These are phyloP conservation scores for Aspergillus thermomutatus DNA, from an alignment of 2,329 filamentous ascomycete species.

Conservation along the genomic window DNA sequence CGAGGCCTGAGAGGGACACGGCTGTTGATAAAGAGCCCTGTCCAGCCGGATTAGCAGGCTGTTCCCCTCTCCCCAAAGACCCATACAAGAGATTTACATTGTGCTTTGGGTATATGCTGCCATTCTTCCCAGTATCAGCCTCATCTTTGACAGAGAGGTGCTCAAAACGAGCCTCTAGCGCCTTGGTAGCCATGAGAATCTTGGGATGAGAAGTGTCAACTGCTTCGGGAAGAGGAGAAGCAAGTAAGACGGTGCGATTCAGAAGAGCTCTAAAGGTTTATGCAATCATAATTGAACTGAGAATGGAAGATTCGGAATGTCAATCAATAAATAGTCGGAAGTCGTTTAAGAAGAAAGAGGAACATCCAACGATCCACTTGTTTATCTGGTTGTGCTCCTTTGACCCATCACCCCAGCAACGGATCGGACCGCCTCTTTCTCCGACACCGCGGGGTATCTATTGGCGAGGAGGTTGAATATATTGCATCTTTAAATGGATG, in stretches of 20 bases:
- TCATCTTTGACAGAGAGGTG: slow-evolving; percentile 86
- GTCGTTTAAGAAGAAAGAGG: slow-evolving; percentile 4
- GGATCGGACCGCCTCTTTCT: slow-evolving; percentile 30
- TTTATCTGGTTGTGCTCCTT: slow-evolving; percentile 12
- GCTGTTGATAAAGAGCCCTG: slow-evolving; percentile 48
- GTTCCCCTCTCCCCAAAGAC: not conserved
- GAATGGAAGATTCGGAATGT: not conserved
- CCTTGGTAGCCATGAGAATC: slow-evolving; percentile 66
- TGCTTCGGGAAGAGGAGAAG: slow-evolving; percentile 5
- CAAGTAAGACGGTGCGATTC: slow-evolving; percentile 5
- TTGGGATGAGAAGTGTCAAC: slow-evolving; percentile 4
- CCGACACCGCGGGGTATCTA: slow-evolving; percentile 28
- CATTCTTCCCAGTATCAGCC: slow-evolving; percentile 62
- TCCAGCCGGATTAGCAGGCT: slow-evolving; percentile 16
- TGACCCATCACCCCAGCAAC: slow-evolving; percentile 26
- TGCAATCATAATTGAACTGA: slow-evolving; percentile 9
- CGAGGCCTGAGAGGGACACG: slow-evolving; percentile 48
- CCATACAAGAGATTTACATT: slow-evolving; percentile 58
- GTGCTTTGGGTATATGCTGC: slow-evolving; percentile 62
- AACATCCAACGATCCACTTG: slow-evolving; percentile 8
- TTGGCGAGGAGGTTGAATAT: not conserved
- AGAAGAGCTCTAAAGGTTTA: slow-evolving; percentile 1
- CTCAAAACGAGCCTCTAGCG: slow-evolving; percentile 84
- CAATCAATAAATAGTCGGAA: slow-evolving; percentile 1
- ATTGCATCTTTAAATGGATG: not conserved